Evolutionary conservation across 108 stramenopile genomes (phyloP), one percentile per base, ranked within the genome.

Genomic region (Mediolabrus comicus): DNA sequence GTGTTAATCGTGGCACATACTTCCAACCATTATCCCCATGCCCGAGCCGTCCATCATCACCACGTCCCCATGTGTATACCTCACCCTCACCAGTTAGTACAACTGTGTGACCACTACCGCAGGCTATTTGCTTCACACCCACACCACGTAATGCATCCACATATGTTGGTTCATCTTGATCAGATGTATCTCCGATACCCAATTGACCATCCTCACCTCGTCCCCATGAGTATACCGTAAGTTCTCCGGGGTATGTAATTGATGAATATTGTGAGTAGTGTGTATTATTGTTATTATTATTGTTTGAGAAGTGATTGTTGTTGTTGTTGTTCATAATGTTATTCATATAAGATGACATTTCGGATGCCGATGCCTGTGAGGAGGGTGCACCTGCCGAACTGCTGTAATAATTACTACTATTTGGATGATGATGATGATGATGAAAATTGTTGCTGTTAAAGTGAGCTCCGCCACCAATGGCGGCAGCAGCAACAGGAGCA

Each of bases 1-100:
- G 88, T 5, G 86, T 91, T 10, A 95, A 78, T 0, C 95, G 84
- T 4, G 97, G 97, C 7, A 96, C 97, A 63, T 96, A 96, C 71
- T 97, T 97, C 97, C 97, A 97, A 39, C 94, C 95, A 61, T 95
- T 96, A 34, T 97, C 97, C 8, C 97, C 97, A 31, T 97, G 96
- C 11, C 96, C 96, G 27, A 97, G 76, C 2, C 95, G 87, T 10
- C 97, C 97, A 71, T 95, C 92, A 59, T 95, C 91, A 6, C 93
- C 91, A 12, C 93, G 69, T 53, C 81, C 77, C 75, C 96, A 97
- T 11, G 96, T 97, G 77, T 87, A 97, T 24, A 97, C 95, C 65
- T 94, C 89, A n/a, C 97, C 97, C 62, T 96, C 97, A 25, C 85
- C 86, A 8, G 92, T 93, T 24, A 97, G 78, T 0, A 96, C 94